These are phyloP conservation scores for Skeletonema costatum DNA, from an alignment of 108 stramenopile genomes.

Conservation along the genomic window DNA sequence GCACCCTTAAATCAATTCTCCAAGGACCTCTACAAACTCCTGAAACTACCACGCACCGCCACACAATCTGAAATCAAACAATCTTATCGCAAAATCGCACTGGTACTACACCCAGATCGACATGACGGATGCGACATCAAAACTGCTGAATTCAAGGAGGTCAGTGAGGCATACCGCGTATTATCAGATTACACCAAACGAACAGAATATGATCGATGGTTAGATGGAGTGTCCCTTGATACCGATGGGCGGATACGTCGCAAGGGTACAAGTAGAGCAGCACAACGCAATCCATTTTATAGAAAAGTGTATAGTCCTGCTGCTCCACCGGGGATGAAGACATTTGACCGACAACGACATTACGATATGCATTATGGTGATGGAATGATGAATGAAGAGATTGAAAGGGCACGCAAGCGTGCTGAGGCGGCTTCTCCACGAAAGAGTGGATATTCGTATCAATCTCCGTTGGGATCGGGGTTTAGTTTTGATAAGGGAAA, in stretches of 20 bases:
- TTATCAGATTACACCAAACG: conserved; percentile 48
- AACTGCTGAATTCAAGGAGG: conserved; percentile 67
- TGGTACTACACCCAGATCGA: conserved; percentile 77
- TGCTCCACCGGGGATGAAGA: conserved; percentile 75
- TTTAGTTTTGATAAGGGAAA: conserved; percentile 48
- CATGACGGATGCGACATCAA: conserved; percentile 60
- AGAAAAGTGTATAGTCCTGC: conserved; percentile 81
- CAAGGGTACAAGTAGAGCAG: conserved; percentile 43
- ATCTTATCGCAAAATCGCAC: conserved; percentile 73
- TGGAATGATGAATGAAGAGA: conserved; percentile 79
- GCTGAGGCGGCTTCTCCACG: conserved; percentile 55
- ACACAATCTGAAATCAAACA: conserved; percentile 75
- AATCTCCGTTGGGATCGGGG: conserved; percentile 78
- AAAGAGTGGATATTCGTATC: conserved; percentile 63
- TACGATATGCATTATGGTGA: conserved; percentile 90
- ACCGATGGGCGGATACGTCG: conserved; percentile 15
- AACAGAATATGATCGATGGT: conserved; percentile 51
- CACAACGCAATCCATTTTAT: conserved; percentile 63
- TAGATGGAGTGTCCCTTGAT: conserved; percentile 20
- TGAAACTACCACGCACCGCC: conserved; percentile 56
- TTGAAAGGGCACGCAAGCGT: conserved; percentile 62
- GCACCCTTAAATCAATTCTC: conserved; percentile 17
- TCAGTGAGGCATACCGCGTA: conserved; percentile 75
- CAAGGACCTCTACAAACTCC: conserved; percentile 53
- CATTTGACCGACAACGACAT: conserved; percentile 75